phyloP scores from a whole-genome alignment of 768 basidiomycete species.

The Cystofilobasidium ferigula region DNA sequence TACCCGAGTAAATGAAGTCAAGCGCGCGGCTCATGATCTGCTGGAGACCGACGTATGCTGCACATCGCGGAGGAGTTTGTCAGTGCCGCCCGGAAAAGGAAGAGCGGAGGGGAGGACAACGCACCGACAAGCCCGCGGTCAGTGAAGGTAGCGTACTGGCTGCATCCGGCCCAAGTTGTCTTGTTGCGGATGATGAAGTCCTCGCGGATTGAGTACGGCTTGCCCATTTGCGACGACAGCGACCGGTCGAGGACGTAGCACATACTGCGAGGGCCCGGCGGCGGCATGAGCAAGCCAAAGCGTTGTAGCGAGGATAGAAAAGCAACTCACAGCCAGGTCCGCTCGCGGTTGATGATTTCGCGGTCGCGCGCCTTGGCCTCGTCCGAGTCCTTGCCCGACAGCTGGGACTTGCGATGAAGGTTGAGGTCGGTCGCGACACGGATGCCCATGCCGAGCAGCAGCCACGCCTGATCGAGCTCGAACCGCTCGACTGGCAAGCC shows the following conservation, averaged over 20 bases:
- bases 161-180: slow-evolving; percentile 51
- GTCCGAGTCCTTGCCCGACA: slow-evolving; percentile 58
- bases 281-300: background rate
- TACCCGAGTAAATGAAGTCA: slow-evolving; percentile 73
- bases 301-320: slow-evolving; percentile 39
- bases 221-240: slow-evolving; percentile 90
- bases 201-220: slow-evolving; percentile 82
- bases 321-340: slow-evolving; percentile 85
- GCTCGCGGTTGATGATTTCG: slow-evolving; percentile 76
- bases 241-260: slow-evolving; percentile 81
- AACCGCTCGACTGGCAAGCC: slow-evolving; percentile 83
- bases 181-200: slow-evolving; percentile 85
- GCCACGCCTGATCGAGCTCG: slow-evolving; percentile 75
- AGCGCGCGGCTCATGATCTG: slow-evolving; percentile 77
- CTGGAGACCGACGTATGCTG: slow-evolving; percentile 58
- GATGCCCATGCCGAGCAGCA: slow-evolving; percentile 70
- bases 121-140: slow-evolving; percentile 64
- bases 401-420: slow-evolving; percentile 69
- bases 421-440: slow-evolving; percentile 96
- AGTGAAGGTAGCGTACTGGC: slow-evolving; percentile 51
- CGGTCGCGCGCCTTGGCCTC: slow-evolving; percentile 65
- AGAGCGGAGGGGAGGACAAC: slow-evolving; percentile 46
- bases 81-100: background rate
- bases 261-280: slow-evolving; percentile 33
- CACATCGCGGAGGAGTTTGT: too few species aligned